Evolutionary conservation across 2,329 filamentous ascomycete genomes (phyloP), one percentile per base, ranked within the genome.

Genomic region (Orbilia oligospora): DNA sequence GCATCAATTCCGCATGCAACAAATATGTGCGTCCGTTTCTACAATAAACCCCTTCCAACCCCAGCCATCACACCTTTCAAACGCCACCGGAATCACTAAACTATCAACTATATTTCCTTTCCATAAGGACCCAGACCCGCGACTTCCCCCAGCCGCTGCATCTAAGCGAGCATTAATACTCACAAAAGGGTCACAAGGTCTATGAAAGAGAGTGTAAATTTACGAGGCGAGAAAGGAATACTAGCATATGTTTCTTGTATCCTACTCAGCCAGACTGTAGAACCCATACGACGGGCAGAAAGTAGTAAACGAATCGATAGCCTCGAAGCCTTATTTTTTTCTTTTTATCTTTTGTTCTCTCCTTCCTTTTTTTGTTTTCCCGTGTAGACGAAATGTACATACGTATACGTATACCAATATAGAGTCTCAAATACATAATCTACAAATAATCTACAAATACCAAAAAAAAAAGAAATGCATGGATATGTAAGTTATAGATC

Each of bases 291-390:
- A n/a, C 38, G 38, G n/a, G 38, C 12, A 41, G 18, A 18, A 46
- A 46, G 18, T 12, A 12, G 9, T 48, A 5, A 20, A 36, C 48
- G 9, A 48, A 18, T 65, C 22, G 33, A 38, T 53, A 68, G 71
- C 71, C 71, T 75, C 27, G 71, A 75, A 75, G 71, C 71, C 71
- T 75, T 75, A 44, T 64, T 69, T 64, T 56, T 9, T 8, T 44
- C 6, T 22, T n/a, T n/a, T n/a, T n/a, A n/a, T n/a, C n/a, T n/a
- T n/a, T n/a, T n/a, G n/a, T n/a, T n/a, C n/a, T n/a, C n/a, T n/a
- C 44, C n/a, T 48, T 46, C 16, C 41, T n/a, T 18, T 6, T 22
- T 48, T 48, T 48, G 48, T 6, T 24, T 5, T 51, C 24, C 51
- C 2, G 12, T n/a, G n/a, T 24, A 18, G 24, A n/a, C 24, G 14